Base-by-base conservation (phyloP, 2,329 filamentous ascomycete genomes). In the Penicillium freii region DNA sequence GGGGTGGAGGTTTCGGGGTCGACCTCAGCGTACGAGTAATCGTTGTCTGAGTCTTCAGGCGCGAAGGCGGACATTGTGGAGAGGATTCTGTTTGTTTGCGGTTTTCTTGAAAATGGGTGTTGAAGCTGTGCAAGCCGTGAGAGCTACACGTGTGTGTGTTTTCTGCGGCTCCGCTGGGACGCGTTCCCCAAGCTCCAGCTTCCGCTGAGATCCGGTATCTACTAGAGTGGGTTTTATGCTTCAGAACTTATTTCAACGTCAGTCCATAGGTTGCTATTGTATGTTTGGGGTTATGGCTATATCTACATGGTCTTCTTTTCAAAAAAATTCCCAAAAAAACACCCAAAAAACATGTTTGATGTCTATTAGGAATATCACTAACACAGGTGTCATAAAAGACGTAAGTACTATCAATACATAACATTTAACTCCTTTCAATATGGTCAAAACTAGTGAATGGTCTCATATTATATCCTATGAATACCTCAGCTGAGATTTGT, bases 1-100 rank as follows among this genome's bases (percentile, higher is more conserved):
- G 59, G 60, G 45, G 61, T 62, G 29, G 59, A 63, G 11, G 58
- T 58, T 51, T 56, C 46, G 48, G 56, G 62, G 43, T 67, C 63
- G 36, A 59, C 51, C 42, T 60, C 61, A 38, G 54, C 21, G 55
- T 62, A 65, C 29, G 63, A 63, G 51, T 61, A 58, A 40, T 66
- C 62, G 36, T 56, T 58, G 19, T 67, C 63, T 23, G 53, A 47
- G 25, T 65, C 63, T 29, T 63, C 62, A n/a, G 54, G 48, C 23
- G 63, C 62, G 27, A 67, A 67, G 23, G 63, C 63, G 9, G 65
- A 67, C 65, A 67, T 67, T 13, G 11, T 62, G 11, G 31, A 21
- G 15, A 39, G 11, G 9, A 15, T 27, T 25, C 5, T 34, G 5
- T 25, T 27, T 31, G 7, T 31, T 38, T 39, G 49, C 5, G 10